Evolutionary conservation across 176 grass and related monocot species (phyloP), one percentile per base, ranked within the genome.

Genomic region (Dactylis glomerata): DNA sequence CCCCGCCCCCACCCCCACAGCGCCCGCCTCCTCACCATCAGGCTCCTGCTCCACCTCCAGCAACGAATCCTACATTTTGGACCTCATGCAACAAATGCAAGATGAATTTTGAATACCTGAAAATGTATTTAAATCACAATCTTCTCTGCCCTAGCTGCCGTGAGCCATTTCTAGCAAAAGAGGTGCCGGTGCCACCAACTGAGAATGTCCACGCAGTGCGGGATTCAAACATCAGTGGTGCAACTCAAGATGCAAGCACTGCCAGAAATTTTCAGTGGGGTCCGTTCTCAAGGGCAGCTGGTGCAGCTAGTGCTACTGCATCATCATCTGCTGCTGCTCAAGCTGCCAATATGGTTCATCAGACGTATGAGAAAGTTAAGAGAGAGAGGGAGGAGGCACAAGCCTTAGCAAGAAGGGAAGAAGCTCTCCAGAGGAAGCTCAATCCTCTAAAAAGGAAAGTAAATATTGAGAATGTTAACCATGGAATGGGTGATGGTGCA

Each of bases 271-370:
- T 88, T 36, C 78, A 88, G 41, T 86, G 91, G 85, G 68, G 85
- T 19, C 58, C 86, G 19, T 90, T 93, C 80, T 93, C 88, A 69
- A 83, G 88, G 88, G 87, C 85, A 75, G 85, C 88, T 38, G 88
- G 92, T 56, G 68, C 75, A 83, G 82, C 88, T 76, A 93, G 92
- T 88, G 92, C 86, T 8, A 90, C 92, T 86, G 85, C 88, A 57
- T 90, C 88, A 44, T 90, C 88, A 76, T 58, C 86, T 83, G 82
- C 85, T 73, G 88, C 78, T 78, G 72, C 81, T 81, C 91, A 87
- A 80, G 88, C 92, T 77, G 85, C 88, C 52, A 90, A 88, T 62
- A 9, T 90, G 45, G 87, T 90, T 81, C 84, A 89, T 82, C 85
- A 85, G 52, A 84, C 85, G 22, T 88, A 93, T 14, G 75, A 91